Conservation (phyloP, 108 stramenopile genomes). For the Nitzschia sp. region DNA sequence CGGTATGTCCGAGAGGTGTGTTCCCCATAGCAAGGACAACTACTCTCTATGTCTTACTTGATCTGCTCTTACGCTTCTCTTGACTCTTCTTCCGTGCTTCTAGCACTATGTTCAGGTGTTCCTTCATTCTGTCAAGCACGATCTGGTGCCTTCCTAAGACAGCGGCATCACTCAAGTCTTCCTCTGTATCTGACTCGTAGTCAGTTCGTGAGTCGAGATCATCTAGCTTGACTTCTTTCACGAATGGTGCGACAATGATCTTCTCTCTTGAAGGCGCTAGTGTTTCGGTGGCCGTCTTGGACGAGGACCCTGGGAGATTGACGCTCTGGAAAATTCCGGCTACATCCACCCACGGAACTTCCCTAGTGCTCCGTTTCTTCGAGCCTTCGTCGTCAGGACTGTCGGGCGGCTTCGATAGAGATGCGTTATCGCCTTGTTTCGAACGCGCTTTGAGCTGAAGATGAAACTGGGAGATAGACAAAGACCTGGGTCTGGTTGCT, state of each 20-base stretch:
- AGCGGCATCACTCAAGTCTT: slow-evolving; percentile 76
- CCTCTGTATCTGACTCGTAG: slow-evolving; percentile 51
- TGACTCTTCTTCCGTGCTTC: slow-evolving; percentile 39
- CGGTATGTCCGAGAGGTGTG: too few relatives aligned
- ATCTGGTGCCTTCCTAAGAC: slow-evolving; percentile 65
- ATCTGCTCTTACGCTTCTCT: slow-evolving; percentile 35
- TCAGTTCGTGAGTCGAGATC: slow-evolving; percentile 32
- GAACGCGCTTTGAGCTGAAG: background rate
- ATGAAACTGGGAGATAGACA: slow-evolving; percentile 30
- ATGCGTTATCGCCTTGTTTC: background rate
- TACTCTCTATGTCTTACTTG: slow-evolving; percentile 6
- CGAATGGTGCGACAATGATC: slow-evolving; percentile 77
- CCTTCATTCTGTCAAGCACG: slow-evolving; percentile 77
- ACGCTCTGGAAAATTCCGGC: slow-evolving; percentile 73
- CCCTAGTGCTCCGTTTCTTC: slow-evolving; percentile 54
- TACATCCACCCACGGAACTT: slow-evolving; percentile 73
- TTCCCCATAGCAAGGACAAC: too few relatives aligned
- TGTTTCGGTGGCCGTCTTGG: slow-evolving; percentile 35
- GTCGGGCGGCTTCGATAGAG: background rate
- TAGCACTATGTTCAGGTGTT: slow-evolving; percentile 51
- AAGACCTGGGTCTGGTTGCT: slow-evolving; percentile 25
- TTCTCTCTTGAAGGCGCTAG: slow-evolving; percentile 35
- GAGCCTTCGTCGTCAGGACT: background rate
- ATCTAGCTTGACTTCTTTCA: slow-evolving; percentile 37
- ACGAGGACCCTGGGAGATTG: slow-evolving; percentile 42